Evolutionary conservation across 495 filamentous ascomycete genomes (phyloP).

Genomic region (Daldinia loculata): DNA sequence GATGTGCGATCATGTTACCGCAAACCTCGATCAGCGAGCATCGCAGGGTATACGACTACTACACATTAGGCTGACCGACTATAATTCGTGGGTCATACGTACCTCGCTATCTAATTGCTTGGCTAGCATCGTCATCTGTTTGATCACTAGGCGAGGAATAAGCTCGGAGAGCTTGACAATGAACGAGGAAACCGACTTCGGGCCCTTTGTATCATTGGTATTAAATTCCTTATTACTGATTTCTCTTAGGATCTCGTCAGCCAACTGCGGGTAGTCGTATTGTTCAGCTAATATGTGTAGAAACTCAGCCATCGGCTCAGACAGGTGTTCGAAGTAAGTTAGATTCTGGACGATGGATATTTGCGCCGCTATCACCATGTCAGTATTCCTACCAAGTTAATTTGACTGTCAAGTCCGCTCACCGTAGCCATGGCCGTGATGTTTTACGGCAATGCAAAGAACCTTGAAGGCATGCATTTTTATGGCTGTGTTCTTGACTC

Average conservation of each 20-base stretch:
- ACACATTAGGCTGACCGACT: slow-evolving; percentile 26
- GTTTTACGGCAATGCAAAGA: slow-evolving; percentile 94
- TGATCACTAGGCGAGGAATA: slow-evolving; percentile 89
- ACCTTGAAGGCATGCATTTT: slow-evolving; percentile 98
- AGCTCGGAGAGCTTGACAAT: slow-evolving; percentile 96
- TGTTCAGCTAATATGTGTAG: slow-evolving; percentile 94
- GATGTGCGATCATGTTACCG: slow-evolving; percentile 91
- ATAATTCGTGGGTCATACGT: slow-evolving; percentile 25
- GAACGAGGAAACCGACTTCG: slow-evolving; percentile 98
- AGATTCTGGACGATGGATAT: slow-evolving; percentile 97
- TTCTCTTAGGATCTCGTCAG: slow-evolving; percentile 92
- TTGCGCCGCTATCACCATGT: slow-evolving; percentile 77
- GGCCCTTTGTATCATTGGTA: slow-evolving; percentile 91
- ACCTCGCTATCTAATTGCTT: slow-evolving; percentile 96
- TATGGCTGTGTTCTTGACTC: slow-evolving; percentile 88
- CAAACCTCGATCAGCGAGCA: slow-evolving; percentile 97
- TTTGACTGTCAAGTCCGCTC: slow-evolving; percentile 38
- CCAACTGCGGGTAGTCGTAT: slow-evolving; percentile 96
- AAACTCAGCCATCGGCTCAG: slow-evolving; percentile 99
- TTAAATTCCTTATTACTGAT: slow-evolving; percentile 98
- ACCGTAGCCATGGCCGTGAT: slow-evolving; percentile 98
- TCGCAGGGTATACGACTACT: slow-evolving; percentile 87
- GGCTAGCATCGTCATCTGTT: slow-evolving; percentile 92
- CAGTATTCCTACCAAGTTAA: slow-evolving; percentile 26
- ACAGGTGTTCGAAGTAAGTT: slow-evolving; percentile 97